phyloP scores from a whole-genome alignment of 2,329 filamentous ascomycete genomes.

The Ilyonectria robusta region DNA sequence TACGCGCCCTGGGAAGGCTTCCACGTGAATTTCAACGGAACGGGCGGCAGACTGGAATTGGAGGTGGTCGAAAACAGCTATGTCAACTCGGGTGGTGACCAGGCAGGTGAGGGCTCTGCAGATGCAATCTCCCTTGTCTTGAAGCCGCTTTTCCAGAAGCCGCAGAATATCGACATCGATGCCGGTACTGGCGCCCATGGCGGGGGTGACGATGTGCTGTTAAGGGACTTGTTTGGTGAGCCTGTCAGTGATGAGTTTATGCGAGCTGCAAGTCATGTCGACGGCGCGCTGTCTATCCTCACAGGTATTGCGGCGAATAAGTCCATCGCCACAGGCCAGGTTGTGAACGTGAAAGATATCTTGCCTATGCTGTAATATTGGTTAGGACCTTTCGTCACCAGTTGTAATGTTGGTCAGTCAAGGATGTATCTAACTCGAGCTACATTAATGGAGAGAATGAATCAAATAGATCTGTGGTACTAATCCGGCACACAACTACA shows the following conservation, averaged over 20 bases:
- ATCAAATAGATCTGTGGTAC: no score
- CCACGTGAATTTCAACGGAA: slow-evolving; percentile 71
- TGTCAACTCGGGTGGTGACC: slow-evolving; percentile 72
- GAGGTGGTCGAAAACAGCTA: slow-evolving; percentile 75
- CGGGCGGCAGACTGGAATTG: slow-evolving; percentile 70
- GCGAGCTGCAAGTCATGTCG: slow-evolving; percentile 70
- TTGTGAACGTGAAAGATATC: slow-evolving; percentile 69
- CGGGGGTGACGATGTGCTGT: slow-evolving; percentile 70
- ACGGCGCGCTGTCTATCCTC: slow-evolving; percentile 71
- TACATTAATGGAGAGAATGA: no score
- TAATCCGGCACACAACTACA: background rate
- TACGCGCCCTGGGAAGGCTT: slow-evolving; percentile 76
- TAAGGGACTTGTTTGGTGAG: slow-evolving; percentile 71
- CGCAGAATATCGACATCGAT: slow-evolving; percentile 66
- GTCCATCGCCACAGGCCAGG: slow-evolving; percentile 70
- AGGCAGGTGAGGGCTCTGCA: slow-evolving; percentile 67
- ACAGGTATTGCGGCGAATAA: slow-evolving; percentile 72
- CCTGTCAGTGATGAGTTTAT: slow-evolving; percentile 64
- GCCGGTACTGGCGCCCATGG: slow-evolving; percentile 70
- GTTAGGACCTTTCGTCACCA: no score
- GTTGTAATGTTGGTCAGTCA: no score
- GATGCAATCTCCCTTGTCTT: slow-evolving; percentile 62
- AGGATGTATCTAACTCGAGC: no score
- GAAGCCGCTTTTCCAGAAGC: slow-evolving; percentile 69
- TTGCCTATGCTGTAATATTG: slow-evolving; percentile 41